A percentile compares a stretch with the other conserved stretches of the same genome.
phyloP scores from a whole-genome alignment of 2,329 filamentous ascomycete species.

The Escovopsis weberi region DNA sequence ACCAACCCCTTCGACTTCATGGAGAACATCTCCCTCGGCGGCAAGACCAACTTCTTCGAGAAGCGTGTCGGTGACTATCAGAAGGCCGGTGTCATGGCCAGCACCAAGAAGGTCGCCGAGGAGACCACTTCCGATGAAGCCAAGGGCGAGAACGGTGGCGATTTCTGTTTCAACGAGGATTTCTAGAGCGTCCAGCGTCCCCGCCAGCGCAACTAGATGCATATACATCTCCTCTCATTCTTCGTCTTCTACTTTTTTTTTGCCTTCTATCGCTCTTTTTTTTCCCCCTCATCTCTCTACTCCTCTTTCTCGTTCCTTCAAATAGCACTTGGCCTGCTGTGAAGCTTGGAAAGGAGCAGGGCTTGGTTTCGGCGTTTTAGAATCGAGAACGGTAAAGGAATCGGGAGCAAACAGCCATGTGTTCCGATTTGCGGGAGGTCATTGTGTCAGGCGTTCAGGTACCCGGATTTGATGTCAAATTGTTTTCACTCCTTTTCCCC shows the following conservation, averaged over 20 bases:
- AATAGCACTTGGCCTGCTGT: too few relatives aligned
- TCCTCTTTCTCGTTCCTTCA: too few relatives aligned
- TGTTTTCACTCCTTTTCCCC: not conserved
- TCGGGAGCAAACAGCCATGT: not conserved
- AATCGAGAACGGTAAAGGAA: not conserved
- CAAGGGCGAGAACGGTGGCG: conserved; percentile 49
- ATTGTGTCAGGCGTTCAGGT: conserved; percentile 8
- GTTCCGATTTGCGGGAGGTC: conserved; percentile 1
- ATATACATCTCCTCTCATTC: conserved; percentile 13
- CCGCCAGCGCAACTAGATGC: not conserved
- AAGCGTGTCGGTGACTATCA: conserved; percentile 99
- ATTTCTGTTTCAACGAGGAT: conserved; percentile 92
- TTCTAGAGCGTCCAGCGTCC: conserved; percentile 47
- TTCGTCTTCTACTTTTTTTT: conserved; percentile 7
- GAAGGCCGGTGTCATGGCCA: conserved; percentile 97
- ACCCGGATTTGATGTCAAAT: not conserved
- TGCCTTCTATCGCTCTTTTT: too few relatives aligned
- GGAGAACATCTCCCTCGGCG: conserved; percentile 97
- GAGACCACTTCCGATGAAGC: conserved; percentile 28
- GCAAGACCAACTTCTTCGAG: conserved; percentile 99
- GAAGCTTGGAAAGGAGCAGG: not conserved
- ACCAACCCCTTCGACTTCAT: conserved; percentile 99
- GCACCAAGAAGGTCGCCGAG: conserved; percentile 56
- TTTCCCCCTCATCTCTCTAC: too few relatives aligned
- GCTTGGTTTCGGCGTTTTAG: not conserved